phyloP scores from a whole-genome alignment of 2,329 filamentous ascomycete species.

The Dendrostoma leiphaemia region DNA sequence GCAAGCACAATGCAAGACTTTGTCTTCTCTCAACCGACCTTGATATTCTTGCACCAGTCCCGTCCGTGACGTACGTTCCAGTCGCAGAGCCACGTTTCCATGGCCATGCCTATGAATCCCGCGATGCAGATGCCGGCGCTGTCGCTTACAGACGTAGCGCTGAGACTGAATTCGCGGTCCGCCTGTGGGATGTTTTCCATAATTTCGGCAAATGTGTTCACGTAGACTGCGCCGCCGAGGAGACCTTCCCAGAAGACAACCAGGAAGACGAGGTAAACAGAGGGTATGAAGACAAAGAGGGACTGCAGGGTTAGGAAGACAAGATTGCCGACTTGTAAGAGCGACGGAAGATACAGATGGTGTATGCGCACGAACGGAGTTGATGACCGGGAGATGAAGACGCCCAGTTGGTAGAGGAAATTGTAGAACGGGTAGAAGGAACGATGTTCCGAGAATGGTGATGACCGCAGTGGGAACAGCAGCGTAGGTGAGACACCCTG shows the following conservation, averaged over 20 bases:
- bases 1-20: neutral
- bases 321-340: conserved; percentile 81
- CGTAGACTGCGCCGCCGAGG: conserved; percentile 87
- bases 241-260: conserved; percentile 94
- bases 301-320: conserved; percentile 72
- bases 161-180: conserved; percentile 87
- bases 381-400: conserved; percentile 90
- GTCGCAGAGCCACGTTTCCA: conserved; percentile 78
- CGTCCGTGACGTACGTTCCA: conserved; percentile 83
- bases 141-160: conserved; percentile 89
- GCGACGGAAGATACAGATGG: conserved; percentile 74
- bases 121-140: conserved; percentile 88
- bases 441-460: conserved; percentile 78
- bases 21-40: conserved; percentile 30
- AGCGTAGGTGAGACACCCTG: conserved; percentile 89
- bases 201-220: conserved; percentile 94
- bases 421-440: conserved; percentile 94
- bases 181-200: conserved; percentile 73
- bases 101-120: conserved; percentile 75
- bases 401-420: conserved; percentile 91
- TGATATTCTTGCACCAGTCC: conserved; percentile 65
- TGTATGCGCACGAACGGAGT: conserved; percentile 83
- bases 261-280: conserved; percentile 79
- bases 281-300: conserved; percentile 77
- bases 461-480: conserved; percentile 73